A percentile compares a stretch with the other conserved stretches of the same genome.
Conservation (phyloP, 371 early-diverging fungal genomes). For the Capillidium rhysosporum region DNA sequence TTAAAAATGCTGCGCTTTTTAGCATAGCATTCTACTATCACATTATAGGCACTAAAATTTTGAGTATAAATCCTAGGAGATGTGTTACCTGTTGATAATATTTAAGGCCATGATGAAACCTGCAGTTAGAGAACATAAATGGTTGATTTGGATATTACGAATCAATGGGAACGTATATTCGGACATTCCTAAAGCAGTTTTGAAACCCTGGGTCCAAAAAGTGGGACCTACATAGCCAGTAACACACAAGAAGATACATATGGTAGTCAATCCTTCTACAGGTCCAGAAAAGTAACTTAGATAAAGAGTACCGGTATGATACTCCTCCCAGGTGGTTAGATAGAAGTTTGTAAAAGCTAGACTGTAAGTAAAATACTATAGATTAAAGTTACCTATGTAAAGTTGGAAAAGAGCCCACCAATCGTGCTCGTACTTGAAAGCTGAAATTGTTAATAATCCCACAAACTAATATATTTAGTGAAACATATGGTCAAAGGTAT, state of each 20-base stretch:
- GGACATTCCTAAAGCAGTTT: slow-evolving; percentile 5
- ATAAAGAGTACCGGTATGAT: slow-evolving; percentile 79
- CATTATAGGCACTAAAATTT: slow-evolving; percentile 25
- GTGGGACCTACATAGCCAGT: slow-evolving; percentile 32
- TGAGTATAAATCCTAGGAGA: not conserved
- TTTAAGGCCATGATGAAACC: slow-evolving; percentile 31
- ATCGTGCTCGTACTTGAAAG: slow-evolving; percentile 46
- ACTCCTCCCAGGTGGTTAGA: slow-evolving; percentile 89
- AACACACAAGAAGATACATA: slow-evolving; percentile 31
- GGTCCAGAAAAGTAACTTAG: slow-evolving; percentile 89
- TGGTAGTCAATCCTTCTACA: slow-evolving; percentile 81
- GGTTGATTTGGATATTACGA: slow-evolving; percentile 12
- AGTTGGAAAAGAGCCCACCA: slow-evolving; percentile 43
- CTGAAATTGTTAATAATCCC: slow-evolving; percentile 32
- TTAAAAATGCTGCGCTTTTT: slow-evolving; percentile 23
- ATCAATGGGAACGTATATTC: slow-evolving; percentile 2
- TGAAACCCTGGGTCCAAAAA: slow-evolving; percentile 8
- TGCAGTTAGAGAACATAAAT: slow-evolving; percentile 32
- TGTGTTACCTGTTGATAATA: slow-evolving; percentile 28
- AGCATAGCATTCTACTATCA: slow-evolving; percentile 21
- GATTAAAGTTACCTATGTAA: slow-evolving; percentile 13
- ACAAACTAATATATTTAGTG: slow-evolving; percentile 18
- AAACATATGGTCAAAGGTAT: slow-evolving; percentile 7
- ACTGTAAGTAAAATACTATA: not conserved
- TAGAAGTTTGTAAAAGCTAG: slow-evolving; percentile 69